Evolutionary conservation across 164 flowering plant species (phyloP), one percentile per base, ranked within the genome.

Genomic region (Vitis amurensis): DNA sequence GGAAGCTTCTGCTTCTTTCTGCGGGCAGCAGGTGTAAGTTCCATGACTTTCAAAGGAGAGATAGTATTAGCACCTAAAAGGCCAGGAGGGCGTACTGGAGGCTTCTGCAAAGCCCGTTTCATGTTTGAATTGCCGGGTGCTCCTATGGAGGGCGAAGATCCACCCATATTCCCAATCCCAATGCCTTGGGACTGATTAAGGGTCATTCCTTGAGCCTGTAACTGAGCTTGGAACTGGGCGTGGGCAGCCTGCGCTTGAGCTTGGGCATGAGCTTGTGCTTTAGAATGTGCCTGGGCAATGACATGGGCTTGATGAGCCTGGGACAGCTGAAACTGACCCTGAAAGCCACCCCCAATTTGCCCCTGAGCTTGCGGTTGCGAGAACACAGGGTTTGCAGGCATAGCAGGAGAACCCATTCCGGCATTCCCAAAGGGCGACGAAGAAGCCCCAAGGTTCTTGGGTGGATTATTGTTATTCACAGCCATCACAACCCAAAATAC

Each of bases 201-300:
- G 10, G 85, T 50, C 57, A 84, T 27, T 51, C 85, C 89, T 53
- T 84, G 87, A 63, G 90, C 86, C 70, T 87, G 88, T 17, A 86
- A 70, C 63, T 86, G 92, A 19, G 88, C 90, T 71, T 85, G 87
- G 37, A 83, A 66, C 29, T 84, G 89, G 13, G 89, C 89, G 56
- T 82, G 84, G 27, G 78, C 84, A 3, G 78, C 85, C 44, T 81
- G 83, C 4, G 76, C 81, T 48, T 84, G 81, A 11, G 81, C 81
- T 30, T 77, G 79, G 0, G 77, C 77, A 49, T 82, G 87, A 31
- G 84, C 83, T 11, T 76, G 79, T 9, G 87, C 81, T 51, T 81
- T 78, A 0, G 76, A 75, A 30, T 80, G 81, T 1, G 79, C 78
- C 63, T 79, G 80, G n/a, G 78, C 86, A 63, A 68, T 60, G 44